phyloP scores from a whole-genome alignment of 257 asterid genomes.

The Solanum piurae region DNA sequence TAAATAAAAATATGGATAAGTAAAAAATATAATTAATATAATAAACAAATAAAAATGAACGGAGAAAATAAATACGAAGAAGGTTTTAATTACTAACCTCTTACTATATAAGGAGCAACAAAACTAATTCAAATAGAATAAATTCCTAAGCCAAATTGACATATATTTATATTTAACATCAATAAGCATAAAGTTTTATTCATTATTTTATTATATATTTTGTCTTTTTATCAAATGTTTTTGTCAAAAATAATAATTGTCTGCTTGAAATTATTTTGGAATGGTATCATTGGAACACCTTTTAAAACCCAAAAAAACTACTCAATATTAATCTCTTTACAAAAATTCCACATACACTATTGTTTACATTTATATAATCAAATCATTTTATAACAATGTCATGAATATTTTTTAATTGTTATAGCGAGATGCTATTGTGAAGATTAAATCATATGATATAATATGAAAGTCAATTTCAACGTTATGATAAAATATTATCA shows the following conservation, averaged over 20 bases:
- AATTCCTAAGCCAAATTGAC: neutral
- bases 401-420: neutral
- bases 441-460: neutral
- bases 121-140: neutral
- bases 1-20: neutral
- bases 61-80: neutral
- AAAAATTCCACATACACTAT: neutral
- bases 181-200: neutral
- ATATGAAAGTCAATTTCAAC: neutral
- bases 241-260: neutral
- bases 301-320: neutral
- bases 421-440: neutral
- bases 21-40: neutral
- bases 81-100: neutral
- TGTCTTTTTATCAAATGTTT: neutral
- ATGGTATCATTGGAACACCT: neutral
- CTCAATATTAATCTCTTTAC: neutral
- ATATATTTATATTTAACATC: neutral
- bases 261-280: neutral
- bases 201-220: neutral
- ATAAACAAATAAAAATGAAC: neutral
- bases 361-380: neutral
- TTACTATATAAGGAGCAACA: neutral
- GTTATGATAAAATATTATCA: neutral
- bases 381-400: neutral